These are phyloP conservation scores for Trichophyton simii DNA, from an alignment of 2,329 filamentous ascomycete species.

Conservation along the genomic window DNA sequence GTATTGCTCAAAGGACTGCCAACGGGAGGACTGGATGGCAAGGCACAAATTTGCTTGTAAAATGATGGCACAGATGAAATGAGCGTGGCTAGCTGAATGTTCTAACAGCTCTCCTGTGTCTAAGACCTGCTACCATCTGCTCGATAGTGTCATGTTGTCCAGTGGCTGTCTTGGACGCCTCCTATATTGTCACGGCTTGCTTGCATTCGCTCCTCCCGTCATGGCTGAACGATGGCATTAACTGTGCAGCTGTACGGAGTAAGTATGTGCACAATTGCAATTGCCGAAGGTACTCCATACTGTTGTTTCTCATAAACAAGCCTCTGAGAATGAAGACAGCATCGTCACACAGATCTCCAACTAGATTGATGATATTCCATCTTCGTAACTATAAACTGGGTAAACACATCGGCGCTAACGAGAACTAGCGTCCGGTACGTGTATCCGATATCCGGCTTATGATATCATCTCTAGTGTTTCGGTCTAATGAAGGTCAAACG, in stretches of 20 bases:
- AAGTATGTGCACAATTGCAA: neutral
- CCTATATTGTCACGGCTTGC: too few species aligned
- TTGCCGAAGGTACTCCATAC: too few species aligned
- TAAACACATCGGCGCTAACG: neutral
- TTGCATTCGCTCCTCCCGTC: too few species aligned
- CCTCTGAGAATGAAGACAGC: neutral
- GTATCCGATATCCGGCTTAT: neutral
- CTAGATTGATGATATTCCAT: neutral
- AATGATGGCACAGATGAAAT: neutral
- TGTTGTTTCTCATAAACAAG: neutral
- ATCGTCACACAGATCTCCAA: neutral
- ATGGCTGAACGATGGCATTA: too few species aligned
- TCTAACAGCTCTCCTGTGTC: neutral
- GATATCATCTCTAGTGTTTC: neutral
- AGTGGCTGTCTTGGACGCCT: too few species aligned
- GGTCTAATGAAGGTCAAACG: neutral
- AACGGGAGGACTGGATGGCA: conserved; percentile 3
- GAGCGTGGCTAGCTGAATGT: neutral
- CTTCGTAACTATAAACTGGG: neutral
- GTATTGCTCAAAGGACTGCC: conserved; percentile 8
- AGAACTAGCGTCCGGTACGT: neutral
- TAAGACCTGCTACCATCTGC: neutral
- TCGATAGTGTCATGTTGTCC: neutral
- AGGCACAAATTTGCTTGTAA: conserved; percentile 5
- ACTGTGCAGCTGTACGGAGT: too few species aligned